Base-by-base conservation (phyloP, 228 moss, liverwort and hornwort species). In the Sphagnum magellanicum region DNA sequence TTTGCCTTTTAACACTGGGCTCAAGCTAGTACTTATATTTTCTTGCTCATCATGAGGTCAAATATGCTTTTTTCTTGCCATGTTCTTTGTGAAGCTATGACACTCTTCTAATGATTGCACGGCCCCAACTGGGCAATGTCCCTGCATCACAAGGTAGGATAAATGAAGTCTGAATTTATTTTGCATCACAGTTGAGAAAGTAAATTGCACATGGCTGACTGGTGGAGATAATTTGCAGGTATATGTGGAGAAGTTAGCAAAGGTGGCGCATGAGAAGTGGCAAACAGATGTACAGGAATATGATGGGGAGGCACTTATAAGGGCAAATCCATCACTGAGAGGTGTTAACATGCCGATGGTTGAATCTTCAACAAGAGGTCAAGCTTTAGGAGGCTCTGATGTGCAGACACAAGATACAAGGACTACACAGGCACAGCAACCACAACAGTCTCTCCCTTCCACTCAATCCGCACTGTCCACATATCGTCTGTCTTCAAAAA, bases 231-330 rank as follows among this genome's bases (percentile, higher is more conserved):
- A 58, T 14, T 10, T 10, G 13, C 68, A 89, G 86, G 94, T 94
- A 6, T 94, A 94, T 51, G 94, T 94, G 50, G 94, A 94, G 72
- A 94, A 94, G 60, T 84, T 94, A 52, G 94, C 90, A 4, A 91
- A 94, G 78, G 91, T 91, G 15, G 94, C 94, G 0, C 89, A 94
- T 53, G 90, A 94, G 65, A 94, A 94, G 61, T 94, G 91, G 81
- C 79, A 81, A 81, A 88, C 77, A 75, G 79, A 94, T 71, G 94
- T 94, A 61, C 89, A 89, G 68, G 94, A 94, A 68, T 94, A 94
- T 65, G 90, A 94, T 71, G 94, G 91, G 13, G 91, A 94, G 85
- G 91, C 94, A 10, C 75, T 94, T 66, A 91, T 94, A 55, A 90
- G 89, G 8, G 61, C 75, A 8, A 81, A 76, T 60, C 76, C 85